Evolutionary conservation across 169 alveolate genomes (phyloP).

Genomic region (Theileria parva): DNA sequence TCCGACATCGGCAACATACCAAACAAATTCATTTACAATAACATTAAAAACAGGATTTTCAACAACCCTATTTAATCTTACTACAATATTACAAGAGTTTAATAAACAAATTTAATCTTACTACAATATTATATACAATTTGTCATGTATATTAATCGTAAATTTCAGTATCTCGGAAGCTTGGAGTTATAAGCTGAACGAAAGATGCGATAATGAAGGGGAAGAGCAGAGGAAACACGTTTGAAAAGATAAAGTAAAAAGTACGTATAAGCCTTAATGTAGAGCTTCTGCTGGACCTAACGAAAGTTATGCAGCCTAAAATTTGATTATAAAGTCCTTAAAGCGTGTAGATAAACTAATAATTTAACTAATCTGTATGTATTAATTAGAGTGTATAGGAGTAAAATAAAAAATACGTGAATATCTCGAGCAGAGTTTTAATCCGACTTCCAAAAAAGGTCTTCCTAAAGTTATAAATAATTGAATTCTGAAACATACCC

Average conservation of each 20-base stretch:
- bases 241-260: background rate
- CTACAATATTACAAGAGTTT: too few relatives aligned
- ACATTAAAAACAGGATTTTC: constrained; percentile 1
- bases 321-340: background rate
- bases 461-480: background rate
- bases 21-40: constrained; percentile 18
- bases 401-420: background rate
- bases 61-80: background rate
- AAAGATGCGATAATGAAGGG: constrained; percentile 28
- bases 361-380: background rate
- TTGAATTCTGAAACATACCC: background rate
- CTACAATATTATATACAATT: background rate
- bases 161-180: background rate
- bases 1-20: constrained; percentile 30
- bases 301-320: background rate
- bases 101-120: too few relatives aligned
- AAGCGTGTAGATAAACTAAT: background rate
- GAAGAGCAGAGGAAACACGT: constrained; percentile 35
- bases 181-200: constrained; percentile 8
- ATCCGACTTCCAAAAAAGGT: background rate
- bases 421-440: background rate
- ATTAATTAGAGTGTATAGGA: background rate
- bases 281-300: background rate
- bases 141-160: background rate
- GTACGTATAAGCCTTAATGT: background rate